These are phyloP conservation scores for Kitagawia praeruptora DNA, from an alignment of 129 eudicot genomes.

Conservation along the genomic window DNA sequence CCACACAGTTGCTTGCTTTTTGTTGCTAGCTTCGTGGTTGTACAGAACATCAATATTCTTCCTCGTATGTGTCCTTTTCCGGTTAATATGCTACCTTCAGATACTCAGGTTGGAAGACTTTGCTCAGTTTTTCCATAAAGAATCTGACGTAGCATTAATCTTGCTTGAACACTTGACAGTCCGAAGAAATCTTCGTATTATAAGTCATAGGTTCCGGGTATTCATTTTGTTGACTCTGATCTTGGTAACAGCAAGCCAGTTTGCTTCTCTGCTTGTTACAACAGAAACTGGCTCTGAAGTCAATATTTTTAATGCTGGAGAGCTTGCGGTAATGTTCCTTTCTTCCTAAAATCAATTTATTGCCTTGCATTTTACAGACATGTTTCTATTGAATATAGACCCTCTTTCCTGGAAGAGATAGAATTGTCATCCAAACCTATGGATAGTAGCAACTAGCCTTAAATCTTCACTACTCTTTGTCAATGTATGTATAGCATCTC, in stretches of 20 bases:
- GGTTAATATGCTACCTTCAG: slow-evolving; percentile 61
- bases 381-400: neutral
- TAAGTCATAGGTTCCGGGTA: slow-evolving; percentile 75
- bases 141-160: slow-evolving; percentile 53
- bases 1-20: slow-evolving; percentile 47
- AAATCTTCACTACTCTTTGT: neutral
- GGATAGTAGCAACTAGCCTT: neutral
- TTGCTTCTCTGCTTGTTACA: slow-evolving; percentile 60
- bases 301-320: slow-evolving; percentile 57
- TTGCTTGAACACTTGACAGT: slow-evolving; percentile 59
- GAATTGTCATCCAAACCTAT: neutral
- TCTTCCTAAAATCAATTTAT: neutral
- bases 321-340: slow-evolving; percentile 49
- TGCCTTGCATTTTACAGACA: neutral
- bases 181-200: slow-evolving; percentile 53
- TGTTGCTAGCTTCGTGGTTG: slow-evolving; percentile 65
- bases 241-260: slow-evolving; percentile 62
- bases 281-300: slow-evolving; percentile 37
- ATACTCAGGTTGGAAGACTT: slow-evolving; percentile 71
- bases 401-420: neutral
- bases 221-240: slow-evolving; percentile 51
- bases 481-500: neutral
- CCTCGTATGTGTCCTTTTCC: slow-evolving; percentile 66
- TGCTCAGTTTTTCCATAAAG: slow-evolving; percentile 57
- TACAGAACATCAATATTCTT: slow-evolving; percentile 73